Evolutionary conservation across 164 flowering plant genomes (phyloP), one percentile per base, ranked within the genome.

Genomic region (Vitis amurensis): DNA sequence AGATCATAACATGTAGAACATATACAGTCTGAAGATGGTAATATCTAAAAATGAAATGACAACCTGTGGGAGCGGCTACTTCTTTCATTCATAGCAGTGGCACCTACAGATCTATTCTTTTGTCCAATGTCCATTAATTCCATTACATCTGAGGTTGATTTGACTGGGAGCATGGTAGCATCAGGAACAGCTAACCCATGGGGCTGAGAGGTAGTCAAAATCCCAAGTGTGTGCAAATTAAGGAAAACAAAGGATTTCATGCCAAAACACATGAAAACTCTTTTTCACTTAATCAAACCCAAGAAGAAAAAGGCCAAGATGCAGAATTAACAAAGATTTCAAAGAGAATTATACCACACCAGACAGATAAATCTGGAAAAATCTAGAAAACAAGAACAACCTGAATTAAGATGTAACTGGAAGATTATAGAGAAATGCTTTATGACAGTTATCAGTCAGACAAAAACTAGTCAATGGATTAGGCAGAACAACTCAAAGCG

Each of bases 131-230:
- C 84, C 94, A 96, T 96, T 66, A 93, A 61, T 23, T 84, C 84
- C 59, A 93, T 16, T 0, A 96, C 99, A 75, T 90, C 89, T 61
- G 81, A 57, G 64, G 91, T 87, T 70, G 93, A 75, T 50, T 63
- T 63, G 4, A 89, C 91, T 11, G 81, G 69, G 8, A 68, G 80
- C 85, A 89, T 78, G 77, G 67, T 82, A 60, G 99, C 99, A 84
- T 93, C 98, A 63, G 99, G 99, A 27, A 96, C 98, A 71, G 95
- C 90, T 73, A 93, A 75, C 31, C 99, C 98, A 83, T 83, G 83
- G 27, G 91, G 82, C 81, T 88, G 97, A 55, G 86, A 59, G 50
- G 84, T 77, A 19, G 86, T 73, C 79, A 80, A 71, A 80, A 96
- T 84, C 92, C 94, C 95, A 67, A 96, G 91, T 76, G 97, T 93